Evolutionary conservation across 2,329 filamentous ascomycete species (phyloP).

Genomic region (Fusarium protoensiforme): DNA sequence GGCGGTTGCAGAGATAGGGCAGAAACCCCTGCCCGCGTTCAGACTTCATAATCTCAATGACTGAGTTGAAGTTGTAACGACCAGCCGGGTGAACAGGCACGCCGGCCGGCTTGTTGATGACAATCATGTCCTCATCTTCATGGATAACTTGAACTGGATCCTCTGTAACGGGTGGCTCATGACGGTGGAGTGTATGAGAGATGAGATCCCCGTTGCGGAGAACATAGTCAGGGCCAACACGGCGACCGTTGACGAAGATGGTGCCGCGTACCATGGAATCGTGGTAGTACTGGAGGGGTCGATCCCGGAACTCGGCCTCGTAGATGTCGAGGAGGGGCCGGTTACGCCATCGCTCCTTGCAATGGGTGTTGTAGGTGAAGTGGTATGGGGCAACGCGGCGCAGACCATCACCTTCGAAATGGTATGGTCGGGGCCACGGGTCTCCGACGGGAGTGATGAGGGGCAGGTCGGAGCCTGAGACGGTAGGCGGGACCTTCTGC

Average conservation of each 20-base stretch:
- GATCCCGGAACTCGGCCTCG: conserved; percentile 89
- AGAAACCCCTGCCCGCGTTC: conserved; percentile 70
- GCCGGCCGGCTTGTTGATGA: conserved; percentile 96
- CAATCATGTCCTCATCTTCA: conserved; percentile 92
- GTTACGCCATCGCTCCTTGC: conserved; percentile 93
- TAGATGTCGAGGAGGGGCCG: conserved; percentile 88
- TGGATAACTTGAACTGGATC: conserved; percentile 85
- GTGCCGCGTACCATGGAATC: conserved; percentile 82
- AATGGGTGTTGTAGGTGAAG: conserved; percentile 94
- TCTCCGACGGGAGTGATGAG: conserved; percentile 50
- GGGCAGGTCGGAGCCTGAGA: conserved; percentile 34
- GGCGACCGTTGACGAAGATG: conserved; percentile 83
- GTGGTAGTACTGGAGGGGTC: conserved; percentile 87
- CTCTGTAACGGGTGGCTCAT: conserved; percentile 91
- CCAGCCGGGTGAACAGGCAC: conserved; percentile 96
- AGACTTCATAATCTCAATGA: conserved; percentile 91
- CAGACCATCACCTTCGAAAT: conserved; percentile 79
- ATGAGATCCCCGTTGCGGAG: conserved; percentile 92
- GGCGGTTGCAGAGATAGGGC: conserved; percentile 84
- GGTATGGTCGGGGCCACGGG: conserved; percentile 75
- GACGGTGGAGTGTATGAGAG: conserved; percentile 92
- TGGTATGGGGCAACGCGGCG: conserved; percentile 88
- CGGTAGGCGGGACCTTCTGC: conserved; percentile 27
- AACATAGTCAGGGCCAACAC: conserved; percentile 73
- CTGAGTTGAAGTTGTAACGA: conserved; percentile 94